Evolutionary conservation across 768 basidiomycete species (phyloP).

Genomic region (Mycena floridula): DNA sequence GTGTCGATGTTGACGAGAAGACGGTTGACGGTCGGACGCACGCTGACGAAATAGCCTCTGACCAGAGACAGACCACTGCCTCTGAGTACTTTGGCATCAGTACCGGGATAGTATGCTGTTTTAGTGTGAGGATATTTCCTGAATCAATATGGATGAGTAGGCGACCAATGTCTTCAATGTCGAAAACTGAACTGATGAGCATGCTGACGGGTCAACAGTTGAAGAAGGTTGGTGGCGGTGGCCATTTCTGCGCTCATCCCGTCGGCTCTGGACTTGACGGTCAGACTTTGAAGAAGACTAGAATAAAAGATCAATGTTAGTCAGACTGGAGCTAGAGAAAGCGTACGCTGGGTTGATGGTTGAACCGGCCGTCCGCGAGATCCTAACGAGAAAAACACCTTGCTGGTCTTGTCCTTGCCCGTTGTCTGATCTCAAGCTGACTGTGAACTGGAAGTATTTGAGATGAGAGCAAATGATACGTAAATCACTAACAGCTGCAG

Average conservation of each 20-base stretch:
- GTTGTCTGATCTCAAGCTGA: background rate
- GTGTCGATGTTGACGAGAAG: constrained; percentile 29
- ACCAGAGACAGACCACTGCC: constrained; percentile 22
- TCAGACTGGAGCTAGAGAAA: background rate
- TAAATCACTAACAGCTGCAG: background rate
- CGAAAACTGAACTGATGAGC: constrained; percentile 26
- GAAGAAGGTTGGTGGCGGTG: constrained; percentile 24
- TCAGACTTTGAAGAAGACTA: background rate
- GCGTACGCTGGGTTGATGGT: background rate
- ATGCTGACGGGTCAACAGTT: constrained; percentile 27
- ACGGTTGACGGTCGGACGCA: constrained; percentile 22
- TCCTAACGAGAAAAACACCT: background rate
- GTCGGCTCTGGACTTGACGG: background rate
- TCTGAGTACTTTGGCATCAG: constrained; percentile 5
- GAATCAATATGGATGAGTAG: too few species aligned
- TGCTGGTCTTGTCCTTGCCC: background rate
- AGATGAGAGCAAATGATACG: background rate
- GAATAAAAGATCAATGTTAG: background rate
- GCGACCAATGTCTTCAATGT: too few species aligned
- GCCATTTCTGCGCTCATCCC: constrained; percentile 14
- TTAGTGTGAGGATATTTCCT: constrained; percentile 27
- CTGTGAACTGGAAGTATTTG: background rate
- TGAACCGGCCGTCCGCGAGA: background rate
- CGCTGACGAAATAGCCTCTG: constrained; percentile 32
- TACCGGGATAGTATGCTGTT: constrained; percentile 23